These are phyloP conservation scores for Pythium apleroticum DNA, from an alignment of 352 stramenopile species.

Conservation along the genomic window DNA sequence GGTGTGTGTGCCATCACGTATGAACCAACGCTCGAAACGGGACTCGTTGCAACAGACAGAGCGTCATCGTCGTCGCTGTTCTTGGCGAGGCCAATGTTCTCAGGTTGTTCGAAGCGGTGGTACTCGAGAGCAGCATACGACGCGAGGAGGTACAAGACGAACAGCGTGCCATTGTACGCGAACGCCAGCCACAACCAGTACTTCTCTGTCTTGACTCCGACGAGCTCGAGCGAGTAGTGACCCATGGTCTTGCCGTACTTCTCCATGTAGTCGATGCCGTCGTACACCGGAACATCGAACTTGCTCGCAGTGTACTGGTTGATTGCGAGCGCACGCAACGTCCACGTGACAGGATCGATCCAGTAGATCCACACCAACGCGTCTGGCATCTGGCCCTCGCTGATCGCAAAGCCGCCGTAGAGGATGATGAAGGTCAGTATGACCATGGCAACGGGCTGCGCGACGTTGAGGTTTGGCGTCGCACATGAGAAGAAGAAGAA, in stretches of 20 bases:
- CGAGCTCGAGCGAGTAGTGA: slow-evolving; percentile 21
- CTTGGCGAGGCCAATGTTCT: slow-evolving; percentile 5
- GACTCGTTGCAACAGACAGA: not conserved
- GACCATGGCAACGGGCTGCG: too few relatives aligned
- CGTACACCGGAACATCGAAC: not conserved
- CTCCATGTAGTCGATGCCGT: not conserved
- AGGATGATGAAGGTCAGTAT: too few relatives aligned
- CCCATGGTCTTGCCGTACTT: not conserved
- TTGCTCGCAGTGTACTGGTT: not conserved
- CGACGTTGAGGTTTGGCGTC: too few relatives aligned
- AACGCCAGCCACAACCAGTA: slow-evolving; percentile 12
- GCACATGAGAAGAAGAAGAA: too few relatives aligned
- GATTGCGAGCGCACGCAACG: not conserved
- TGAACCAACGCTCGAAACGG: not conserved
- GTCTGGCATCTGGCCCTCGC: not conserved
- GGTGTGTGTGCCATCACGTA: slow-evolving; percentile 5
- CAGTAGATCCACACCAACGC: not conserved
- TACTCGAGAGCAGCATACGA: slow-evolving; percentile 21
- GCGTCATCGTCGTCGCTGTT: not conserved
- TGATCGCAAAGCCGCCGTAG: not conserved
- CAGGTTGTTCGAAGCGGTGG: slow-evolving; percentile 14
- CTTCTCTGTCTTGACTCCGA: slow-evolving; percentile 28
- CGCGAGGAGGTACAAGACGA: not conserved
- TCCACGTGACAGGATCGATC: not conserved
- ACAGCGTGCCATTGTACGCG: not conserved